Base-by-base conservation (phyloP, 345 rosid genomes). In the Erodium maritimum region DNA sequence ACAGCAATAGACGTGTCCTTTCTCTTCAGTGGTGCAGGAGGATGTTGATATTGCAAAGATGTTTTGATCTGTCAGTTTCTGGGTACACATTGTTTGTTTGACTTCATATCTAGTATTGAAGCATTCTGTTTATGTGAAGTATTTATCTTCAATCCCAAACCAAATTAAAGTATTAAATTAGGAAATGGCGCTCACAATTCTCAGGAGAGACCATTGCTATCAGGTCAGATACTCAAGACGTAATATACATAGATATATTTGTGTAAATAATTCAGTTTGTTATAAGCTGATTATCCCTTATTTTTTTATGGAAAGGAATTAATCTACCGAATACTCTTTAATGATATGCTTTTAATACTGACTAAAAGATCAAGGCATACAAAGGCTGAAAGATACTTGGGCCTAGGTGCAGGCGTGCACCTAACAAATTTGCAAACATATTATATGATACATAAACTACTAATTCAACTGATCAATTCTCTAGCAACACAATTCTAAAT, bases 1-100 rank as follows among this genome's bases (percentile, higher is more conserved):
- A 54, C 77, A 68, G 53, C 67, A n/a, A 19, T 86, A 90, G 91
- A 45, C 80, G 52, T 60, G 67, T 0, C 69, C 82, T 7, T 82
- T 86, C 24, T 81, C 79, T 7, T 73, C 84, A 19, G 77, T 84
- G 17, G 73, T 82, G 14, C 12, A 16, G 14, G 17, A 42, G 48
- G 48, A 10, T 2, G 48, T 42, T 14, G 16, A 42, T 42, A 42
- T 10, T 42, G n/a, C n/a, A n/a, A n/a, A n/a, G n/a, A n/a, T n/a
- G n/a, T n/a, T n/a, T n/a, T n/a, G n/a, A n/a, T n/a, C n/a, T n/a
- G n/a, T n/a, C n/a, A n/a, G n/a, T n/a, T n/a, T n/a, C n/a, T n/a
- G 48, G 48, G 14, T 42, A 29, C 48, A 42, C 14, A 42, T 13
- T 10, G 8, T 42, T 42, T 9, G 48, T n/a, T n/a, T n/a, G 17